Percentiles rank a stretch among this genome's conserved stretches.
Conservation (phyloP, 257 asterid species). For the Gardenia jasminoides region DNA sequence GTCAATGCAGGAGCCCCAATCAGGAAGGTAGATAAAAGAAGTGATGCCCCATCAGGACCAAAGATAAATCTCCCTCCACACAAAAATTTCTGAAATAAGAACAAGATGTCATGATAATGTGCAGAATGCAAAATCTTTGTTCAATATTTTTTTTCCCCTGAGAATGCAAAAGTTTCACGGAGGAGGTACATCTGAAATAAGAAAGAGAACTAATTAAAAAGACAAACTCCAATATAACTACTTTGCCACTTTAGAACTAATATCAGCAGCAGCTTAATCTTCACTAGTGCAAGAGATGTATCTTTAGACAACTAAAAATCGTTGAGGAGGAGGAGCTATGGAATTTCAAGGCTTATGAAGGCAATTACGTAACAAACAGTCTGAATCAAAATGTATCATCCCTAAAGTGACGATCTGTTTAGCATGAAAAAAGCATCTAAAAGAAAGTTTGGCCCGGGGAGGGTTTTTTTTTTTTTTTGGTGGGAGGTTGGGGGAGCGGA, state of each 20-base stretch:
- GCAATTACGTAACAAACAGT: neutral
- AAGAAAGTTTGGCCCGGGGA: neutral
- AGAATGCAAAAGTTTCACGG: neutral
- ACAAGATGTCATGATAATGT: neutral
- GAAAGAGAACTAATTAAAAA: neutral
- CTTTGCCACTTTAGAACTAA: neutral
- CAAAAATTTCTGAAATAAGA: constrained; percentile 54
- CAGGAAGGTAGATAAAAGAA: constrained; percentile 50
- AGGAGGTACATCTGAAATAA: neutral
- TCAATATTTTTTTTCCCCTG: neutral
- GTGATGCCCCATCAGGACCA: constrained; percentile 77
- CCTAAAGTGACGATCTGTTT: neutral
- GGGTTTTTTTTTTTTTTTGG: too few species aligned
- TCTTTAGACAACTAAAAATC: neutral
- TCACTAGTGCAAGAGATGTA: neutral
- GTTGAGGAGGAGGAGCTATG: neutral
- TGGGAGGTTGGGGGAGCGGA: neutral
- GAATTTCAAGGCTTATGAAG: neutral
- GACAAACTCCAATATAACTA: neutral
- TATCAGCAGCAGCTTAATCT: neutral
- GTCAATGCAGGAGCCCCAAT: constrained; percentile 69
- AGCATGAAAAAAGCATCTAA: neutral
- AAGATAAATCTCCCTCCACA: constrained; percentile 87
- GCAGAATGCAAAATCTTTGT: neutral
- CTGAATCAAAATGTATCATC: neutral